phyloP scores from a whole-genome alignment of 2,329 filamentous ascomycete genomes.

The Epichloe coenophiala region DNA sequence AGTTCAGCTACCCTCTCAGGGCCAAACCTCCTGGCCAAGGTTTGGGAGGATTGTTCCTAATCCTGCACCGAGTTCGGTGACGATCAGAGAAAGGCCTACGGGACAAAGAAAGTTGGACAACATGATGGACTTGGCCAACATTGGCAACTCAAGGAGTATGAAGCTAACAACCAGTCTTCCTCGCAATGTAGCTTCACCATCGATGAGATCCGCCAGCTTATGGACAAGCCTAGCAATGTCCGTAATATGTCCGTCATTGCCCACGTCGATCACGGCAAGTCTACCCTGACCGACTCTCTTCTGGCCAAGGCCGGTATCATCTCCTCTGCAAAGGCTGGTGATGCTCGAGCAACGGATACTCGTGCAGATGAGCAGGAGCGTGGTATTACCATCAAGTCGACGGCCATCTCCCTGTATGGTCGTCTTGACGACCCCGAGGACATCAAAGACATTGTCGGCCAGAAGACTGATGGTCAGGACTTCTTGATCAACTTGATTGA shows the following conservation, averaged over 20 bases:
- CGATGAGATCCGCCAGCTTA: conserved; percentile 71
- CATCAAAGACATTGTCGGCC: conserved; percentile 82
- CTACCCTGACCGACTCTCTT: conserved; percentile 97
- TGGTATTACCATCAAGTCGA: conserved; percentile 99
- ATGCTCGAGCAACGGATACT: conserved; percentile 92
- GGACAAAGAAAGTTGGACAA: too few species aligned
- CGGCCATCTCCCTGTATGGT: conserved; percentile 97
- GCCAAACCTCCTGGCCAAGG: not conserved
- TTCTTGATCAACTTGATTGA: conserved; percentile 99
- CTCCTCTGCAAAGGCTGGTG: conserved; percentile 92
- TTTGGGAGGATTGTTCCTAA: too few species aligned
- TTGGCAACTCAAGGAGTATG: not conserved
- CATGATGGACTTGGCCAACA: not conserved
- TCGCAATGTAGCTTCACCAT: conserved; percentile 72
- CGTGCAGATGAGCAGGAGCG: conserved; percentile 97
- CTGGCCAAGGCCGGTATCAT: conserved; percentile 99
- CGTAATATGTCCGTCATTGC: conserved; percentile 99
- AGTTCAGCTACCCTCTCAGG: conserved; percentile 5
- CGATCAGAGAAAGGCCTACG: too few species aligned
- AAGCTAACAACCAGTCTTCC: conserved; percentile 9
- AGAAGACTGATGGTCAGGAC: conserved; percentile 80
- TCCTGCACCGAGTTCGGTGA: too few species aligned
- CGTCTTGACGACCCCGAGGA: conserved; percentile 70
- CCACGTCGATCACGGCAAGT: conserved; percentile 99
- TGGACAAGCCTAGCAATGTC: conserved; percentile 68